phyloP scores from a whole-genome alignment of 805 yeast genomes.

The Candida arabinofermentans region DNA sequence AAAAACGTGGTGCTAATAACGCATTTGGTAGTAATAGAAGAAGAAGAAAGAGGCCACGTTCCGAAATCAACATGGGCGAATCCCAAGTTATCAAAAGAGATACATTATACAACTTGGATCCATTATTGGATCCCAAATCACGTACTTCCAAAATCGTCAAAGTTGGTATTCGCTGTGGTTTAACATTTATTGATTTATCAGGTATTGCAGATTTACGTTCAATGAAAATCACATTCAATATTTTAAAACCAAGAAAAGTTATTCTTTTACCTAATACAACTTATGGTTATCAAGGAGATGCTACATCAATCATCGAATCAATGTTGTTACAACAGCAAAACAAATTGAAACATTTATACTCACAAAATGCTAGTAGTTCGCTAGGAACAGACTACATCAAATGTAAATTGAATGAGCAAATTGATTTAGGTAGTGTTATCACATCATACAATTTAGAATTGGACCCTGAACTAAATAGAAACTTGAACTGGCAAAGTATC shows the following conservation, averaged over 20 bases:
- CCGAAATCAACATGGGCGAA: background rate
- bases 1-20: too few relatives aligned
- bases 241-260: slow-evolving; percentile 72
- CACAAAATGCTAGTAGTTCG: slow-evolving; percentile 12
- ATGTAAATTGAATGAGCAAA: slow-evolving; percentile 35
- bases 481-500: slow-evolving; percentile 77
- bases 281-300: slow-evolving; percentile 21
- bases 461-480: slow-evolving; percentile 57
- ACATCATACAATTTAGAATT: slow-evolving; percentile 57
- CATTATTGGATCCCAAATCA: slow-evolving; percentile 21
- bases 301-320: slow-evolving; percentile 18
- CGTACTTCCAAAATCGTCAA: slow-evolving; percentile 7
- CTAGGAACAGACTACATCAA: slow-evolving; percentile 27
- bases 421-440: slow-evolving; percentile 51
- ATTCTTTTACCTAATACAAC: slow-evolving; percentile 38
- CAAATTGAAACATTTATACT: slow-evolving; percentile 13
- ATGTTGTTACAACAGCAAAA: slow-evolving; percentile 17
- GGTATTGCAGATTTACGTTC: slow-evolving; percentile 87
- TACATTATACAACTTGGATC: slow-evolving; percentile 21
- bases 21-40: slow-evolving; percentile 16
- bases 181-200: slow-evolving; percentile 74
- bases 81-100: slow-evolving; percentile 5
- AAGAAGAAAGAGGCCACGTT: slow-evolving; percentile 12
- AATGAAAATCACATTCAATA: slow-evolving; percentile 67
- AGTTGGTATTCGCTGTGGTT: slow-evolving; percentile 59